phyloP scores from a whole-genome alignment of 257 asterid species.

The Nicotiana noctiflora region DNA sequence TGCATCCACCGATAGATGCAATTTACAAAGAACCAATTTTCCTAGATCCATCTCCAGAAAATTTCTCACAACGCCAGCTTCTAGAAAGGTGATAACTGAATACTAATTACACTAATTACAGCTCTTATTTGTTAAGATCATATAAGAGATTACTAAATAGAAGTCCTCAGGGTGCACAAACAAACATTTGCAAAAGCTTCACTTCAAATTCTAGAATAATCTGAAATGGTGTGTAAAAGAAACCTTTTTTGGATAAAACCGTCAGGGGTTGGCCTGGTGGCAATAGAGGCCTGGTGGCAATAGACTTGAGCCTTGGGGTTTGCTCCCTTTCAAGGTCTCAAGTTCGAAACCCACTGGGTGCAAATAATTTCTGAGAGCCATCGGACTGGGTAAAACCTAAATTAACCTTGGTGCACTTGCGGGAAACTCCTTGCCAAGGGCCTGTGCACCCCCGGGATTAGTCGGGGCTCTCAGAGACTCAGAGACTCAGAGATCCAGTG shows the following conservation, averaged over 20 bases:
- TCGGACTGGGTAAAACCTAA: too few relatives aligned
- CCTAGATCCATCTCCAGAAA: not conserved
- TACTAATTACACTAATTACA: not conserved
- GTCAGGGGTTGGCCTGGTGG: too few relatives aligned
- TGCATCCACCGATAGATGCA: not conserved
- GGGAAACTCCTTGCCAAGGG: too few relatives aligned
- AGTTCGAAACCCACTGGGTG: too few relatives aligned
- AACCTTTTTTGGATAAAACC: not conserved
- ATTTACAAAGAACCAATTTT: not conserved
- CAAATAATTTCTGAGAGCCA: too few relatives aligned
- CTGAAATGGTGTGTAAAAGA: not conserved
- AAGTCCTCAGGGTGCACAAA: not conserved
- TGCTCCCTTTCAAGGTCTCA: too few relatives aligned
- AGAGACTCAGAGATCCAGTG: too few relatives aligned
- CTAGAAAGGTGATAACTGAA: constrained; percentile 1
- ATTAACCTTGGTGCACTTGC: too few relatives aligned
- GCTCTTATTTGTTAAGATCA: not conserved
- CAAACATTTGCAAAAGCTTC: not conserved
- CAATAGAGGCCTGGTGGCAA: too few relatives aligned
- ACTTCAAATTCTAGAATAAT: not conserved
- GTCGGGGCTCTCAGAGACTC: too few relatives aligned
- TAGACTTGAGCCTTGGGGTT: too few relatives aligned
- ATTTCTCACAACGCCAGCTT: not conserved
- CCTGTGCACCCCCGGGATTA: too few relatives aligned
- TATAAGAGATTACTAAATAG: not conserved